phyloP scores from a whole-genome alignment of 1,284 basidiomycete genomes.

The Cryptococcus jaspeensis region DNA sequence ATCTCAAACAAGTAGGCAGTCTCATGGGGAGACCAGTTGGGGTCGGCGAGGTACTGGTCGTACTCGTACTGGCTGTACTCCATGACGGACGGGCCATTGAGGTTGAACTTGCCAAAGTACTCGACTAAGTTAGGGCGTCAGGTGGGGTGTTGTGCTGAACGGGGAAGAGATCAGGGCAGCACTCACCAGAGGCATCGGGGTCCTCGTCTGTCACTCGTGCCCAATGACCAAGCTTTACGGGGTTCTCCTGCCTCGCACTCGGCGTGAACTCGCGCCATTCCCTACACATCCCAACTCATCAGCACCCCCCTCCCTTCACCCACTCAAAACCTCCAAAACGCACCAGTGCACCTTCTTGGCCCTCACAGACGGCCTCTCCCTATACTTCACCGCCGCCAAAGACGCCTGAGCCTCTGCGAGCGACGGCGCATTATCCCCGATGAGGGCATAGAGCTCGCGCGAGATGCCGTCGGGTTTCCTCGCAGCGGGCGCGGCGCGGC shows the following conservation, averaged over 20 bases:
- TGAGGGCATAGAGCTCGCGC: conserved; percentile 87
- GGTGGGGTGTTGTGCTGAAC: neutral
- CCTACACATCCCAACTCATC: conserved; percentile 55
- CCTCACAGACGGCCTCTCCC: conserved; percentile 66
- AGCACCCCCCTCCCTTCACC: neutral
- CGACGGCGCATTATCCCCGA: conserved; percentile 85
- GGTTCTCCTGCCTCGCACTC: conserved; percentile 18
- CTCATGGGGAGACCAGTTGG: conserved; percentile 89
- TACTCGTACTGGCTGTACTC: conserved; percentile 92
- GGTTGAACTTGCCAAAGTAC: conserved; percentile 45
- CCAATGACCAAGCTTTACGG: conserved; percentile 41
- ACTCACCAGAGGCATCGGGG: conserved; percentile 29
- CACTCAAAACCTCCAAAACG: conserved; percentile 43
- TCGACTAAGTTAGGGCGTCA: conserved; percentile 41
- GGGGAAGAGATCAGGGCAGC: neutral
- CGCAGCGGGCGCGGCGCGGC: conserved; percentile 35
- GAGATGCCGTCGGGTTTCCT: conserved; percentile 84
- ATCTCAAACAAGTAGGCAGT: conserved; percentile 89
- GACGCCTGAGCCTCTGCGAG: conserved; percentile 55
- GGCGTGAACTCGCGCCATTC: conserved; percentile 67
- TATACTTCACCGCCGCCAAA: conserved; percentile 64
- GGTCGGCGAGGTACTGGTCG: conserved; percentile 70
- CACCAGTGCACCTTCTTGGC: conserved; percentile 58
- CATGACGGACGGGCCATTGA: conserved; percentile 60
- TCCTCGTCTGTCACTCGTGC: conserved; percentile 37